phyloP scores from a whole-genome alignment of 2,329 filamentous ascomycete genomes.

The Diplodia scrobiculata region DNA sequence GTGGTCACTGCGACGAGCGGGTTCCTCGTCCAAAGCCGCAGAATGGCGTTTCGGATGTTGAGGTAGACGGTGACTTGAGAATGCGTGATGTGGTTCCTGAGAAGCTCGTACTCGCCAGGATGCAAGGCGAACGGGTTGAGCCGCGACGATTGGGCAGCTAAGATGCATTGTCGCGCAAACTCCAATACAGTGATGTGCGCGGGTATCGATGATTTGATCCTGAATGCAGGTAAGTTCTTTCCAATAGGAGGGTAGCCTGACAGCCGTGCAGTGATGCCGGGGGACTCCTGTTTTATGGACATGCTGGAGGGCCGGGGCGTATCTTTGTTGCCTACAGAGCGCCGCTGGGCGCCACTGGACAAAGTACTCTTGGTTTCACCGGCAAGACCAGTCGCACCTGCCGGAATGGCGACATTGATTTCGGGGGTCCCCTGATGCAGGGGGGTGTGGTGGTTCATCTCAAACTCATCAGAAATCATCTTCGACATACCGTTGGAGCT shows the following conservation, averaged over 20 bases:
- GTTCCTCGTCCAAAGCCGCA: conserved; percentile 86
- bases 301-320: conserved; percentile 19
- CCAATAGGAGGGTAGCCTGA: conserved; percentile 54
- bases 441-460: conserved; percentile 21
- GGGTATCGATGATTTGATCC: conserved; percentile 81
- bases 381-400: neutral
- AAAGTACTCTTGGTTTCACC: conserved; percentile 3
- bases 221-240: conserved; percentile 26
- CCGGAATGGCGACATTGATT: conserved; percentile 16
- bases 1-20: conserved; percentile 78
- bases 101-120: conserved; percentile 75
- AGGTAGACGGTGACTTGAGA: conserved; percentile 92
- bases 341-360: neutral
- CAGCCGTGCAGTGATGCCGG: conserved; percentile 20
- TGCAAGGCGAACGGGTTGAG: conserved; percentile 89
- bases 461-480: conserved; percentile 20
- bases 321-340: conserved; percentile 3
- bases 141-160: conserved; percentile 84
- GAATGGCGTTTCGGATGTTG: conserved; percentile 92
- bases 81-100: conserved; percentile 80
- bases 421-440: conserved; percentile 13
- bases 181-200: conserved; percentile 69
- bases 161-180: conserved; percentile 89
- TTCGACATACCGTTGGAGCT: conserved; percentile 30
- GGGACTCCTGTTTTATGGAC: conserved; percentile 28